Percentiles rank a stretch among this genome's conserved stretches.
Conservation (phyloP, 352 stramenopile species). For the Phytophthora fragariae region DNA sequence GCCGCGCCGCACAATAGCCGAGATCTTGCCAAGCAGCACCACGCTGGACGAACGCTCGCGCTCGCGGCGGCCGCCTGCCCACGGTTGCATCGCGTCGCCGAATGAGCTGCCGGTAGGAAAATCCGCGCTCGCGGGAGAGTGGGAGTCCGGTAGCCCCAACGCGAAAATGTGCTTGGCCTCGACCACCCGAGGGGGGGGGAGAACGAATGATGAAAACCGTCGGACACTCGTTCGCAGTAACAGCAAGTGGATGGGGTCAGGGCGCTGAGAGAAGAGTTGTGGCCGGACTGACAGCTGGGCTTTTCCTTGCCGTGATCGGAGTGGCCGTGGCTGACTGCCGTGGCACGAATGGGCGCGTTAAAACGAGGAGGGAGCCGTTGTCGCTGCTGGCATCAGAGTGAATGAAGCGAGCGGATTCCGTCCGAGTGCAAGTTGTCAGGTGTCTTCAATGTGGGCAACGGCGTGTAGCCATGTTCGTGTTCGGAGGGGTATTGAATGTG, state of each 20-base stretch:
- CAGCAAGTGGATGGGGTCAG: conserved; percentile 2
- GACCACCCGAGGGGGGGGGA: conserved; percentile 7
- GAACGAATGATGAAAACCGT: conserved; percentile 29
- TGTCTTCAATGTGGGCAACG: conserved; percentile 33
- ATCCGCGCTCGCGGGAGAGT: conserved; percentile 19
- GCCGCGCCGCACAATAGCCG: conserved; percentile 55
- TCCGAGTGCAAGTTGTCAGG: background rate
- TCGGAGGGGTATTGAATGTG: conserved; percentile 11
- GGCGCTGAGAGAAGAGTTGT: background rate
- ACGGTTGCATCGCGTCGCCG: conserved; percentile 38
- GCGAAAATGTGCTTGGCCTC: background rate
- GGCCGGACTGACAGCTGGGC: background rate
- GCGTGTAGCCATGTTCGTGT: conserved; percentile 15
- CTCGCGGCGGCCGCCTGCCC: conserved; percentile 30
- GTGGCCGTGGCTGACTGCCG: conserved; percentile 28
- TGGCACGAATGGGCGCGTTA: conserved; percentile 7
- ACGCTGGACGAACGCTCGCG: conserved; percentile 54
- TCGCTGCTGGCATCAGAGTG: background rate
- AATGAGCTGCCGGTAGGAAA: background rate
- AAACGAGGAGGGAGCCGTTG: conserved; percentile 5
- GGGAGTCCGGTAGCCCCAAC: conserved; percentile 7
- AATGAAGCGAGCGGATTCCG: background rate
- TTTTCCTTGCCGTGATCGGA: conserved; percentile 29
- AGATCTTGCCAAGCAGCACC: conserved; percentile 56
- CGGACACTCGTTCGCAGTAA: conserved; percentile 20